Evolutionary conservation across 1,284 basidiomycete genomes (phyloP).

Genomic region (Sporisorium iseilematis-ciliati): DNA sequence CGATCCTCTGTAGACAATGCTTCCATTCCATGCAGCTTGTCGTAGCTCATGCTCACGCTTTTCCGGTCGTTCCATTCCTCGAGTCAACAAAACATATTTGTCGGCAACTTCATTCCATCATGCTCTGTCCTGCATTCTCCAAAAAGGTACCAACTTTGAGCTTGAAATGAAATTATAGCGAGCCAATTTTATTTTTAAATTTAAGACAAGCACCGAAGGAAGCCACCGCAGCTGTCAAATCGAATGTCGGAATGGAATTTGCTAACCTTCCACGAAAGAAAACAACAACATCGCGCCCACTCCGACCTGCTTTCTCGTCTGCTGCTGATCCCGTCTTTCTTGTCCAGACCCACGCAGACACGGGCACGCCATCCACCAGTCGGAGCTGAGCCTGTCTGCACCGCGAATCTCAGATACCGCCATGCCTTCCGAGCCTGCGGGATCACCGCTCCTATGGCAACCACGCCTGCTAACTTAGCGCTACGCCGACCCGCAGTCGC

Average conservation of each 20-base stretch:
- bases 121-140: background rate
- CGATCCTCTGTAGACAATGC: no score
- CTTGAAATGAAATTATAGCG: background rate
- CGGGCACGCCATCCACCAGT: no score
- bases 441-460: background rate
- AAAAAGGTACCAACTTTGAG: background rate
- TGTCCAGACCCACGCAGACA: no score
- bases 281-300: slow-evolving; percentile 2
- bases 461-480: background rate
- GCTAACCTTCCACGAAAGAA: slow-evolving; percentile 4
- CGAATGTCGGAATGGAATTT: slow-evolving; percentile 13
- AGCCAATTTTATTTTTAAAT: background rate
- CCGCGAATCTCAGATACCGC: background rate
- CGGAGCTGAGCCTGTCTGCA: background rate
- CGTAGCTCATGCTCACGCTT: no score
- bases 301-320: background rate
- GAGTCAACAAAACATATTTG: no score
- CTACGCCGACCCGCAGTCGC: background rate
- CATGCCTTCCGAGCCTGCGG: slow-evolving; percentile 10
- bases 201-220: background rate
- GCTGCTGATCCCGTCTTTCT: background rate
- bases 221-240: slow-evolving; percentile 11
- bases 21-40: no score
- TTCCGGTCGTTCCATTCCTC: no score
- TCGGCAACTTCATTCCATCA: no score